phyloP scores from a whole-genome alignment of 768 basidiomycete species.

The Jaapia argillacea region DNA sequence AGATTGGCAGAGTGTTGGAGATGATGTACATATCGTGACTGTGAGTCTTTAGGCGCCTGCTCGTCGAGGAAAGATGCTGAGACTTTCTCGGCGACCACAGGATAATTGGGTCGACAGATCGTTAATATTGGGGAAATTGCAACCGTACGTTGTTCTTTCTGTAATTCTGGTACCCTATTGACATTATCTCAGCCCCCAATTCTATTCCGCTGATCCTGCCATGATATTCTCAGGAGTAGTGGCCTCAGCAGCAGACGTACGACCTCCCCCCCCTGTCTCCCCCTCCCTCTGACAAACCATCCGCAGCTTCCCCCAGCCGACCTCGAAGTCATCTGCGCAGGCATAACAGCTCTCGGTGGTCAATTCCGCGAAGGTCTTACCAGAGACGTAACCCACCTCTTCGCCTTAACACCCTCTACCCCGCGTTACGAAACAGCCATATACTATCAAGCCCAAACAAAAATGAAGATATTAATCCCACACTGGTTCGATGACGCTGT shows the following conservation, averaged over 20 bases:
- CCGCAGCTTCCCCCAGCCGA: slow-evolving; percentile 51
- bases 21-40: slow-evolving; percentile 25
- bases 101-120: slow-evolving; percentile 68
- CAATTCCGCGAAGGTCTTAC: slow-evolving; percentile 73
- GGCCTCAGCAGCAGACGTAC: slow-evolving; percentile 59
- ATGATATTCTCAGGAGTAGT: slow-evolving; percentile 80
- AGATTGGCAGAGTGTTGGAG: slow-evolving; percentile 34
- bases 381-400: slow-evolving; percentile 81
- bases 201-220: slow-evolving; percentile 68
- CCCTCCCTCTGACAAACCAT: background rate
- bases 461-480: slow-evolving; percentile 67
- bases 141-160: slow-evolving; percentile 32
- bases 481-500: slow-evolving; percentile 89
- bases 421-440: slow-evolving; percentile 36
- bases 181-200: slow-evolving; percentile 29
- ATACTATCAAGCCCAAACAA: slow-evolving; percentile 46
- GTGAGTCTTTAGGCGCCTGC: slow-evolving; percentile 12
- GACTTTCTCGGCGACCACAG: slow-evolving; percentile 16
- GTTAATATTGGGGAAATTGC: slow-evolving; percentile 42
- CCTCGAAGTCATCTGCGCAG: slow-evolving; percentile 61
- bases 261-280: slow-evolving; percentile 8
- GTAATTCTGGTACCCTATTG: background rate
- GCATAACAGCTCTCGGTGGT: slow-evolving; percentile 69
- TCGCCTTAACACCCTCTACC: slow-evolving; percentile 42
- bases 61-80: slow-evolving; percentile 1